Evolutionary conservation across 1,139 yeast species (phyloP).

Genomic region (Saccharomyces pastorianus): DNA sequence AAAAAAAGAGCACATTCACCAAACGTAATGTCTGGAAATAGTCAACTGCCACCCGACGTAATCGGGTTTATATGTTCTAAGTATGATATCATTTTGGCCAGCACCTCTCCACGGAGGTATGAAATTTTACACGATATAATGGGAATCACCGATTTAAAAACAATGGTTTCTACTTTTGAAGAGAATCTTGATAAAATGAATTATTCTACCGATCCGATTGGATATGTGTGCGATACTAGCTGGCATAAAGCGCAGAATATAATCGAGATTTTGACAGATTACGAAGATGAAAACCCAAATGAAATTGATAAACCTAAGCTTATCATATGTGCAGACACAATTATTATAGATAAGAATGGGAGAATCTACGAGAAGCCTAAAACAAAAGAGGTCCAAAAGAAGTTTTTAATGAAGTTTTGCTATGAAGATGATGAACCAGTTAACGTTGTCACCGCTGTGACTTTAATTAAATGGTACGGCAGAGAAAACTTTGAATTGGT

Average conservation of each 20-base stretch:
- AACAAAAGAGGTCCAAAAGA: conserved; percentile 43
- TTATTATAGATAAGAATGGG: conserved; percentile 59
- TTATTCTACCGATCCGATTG: conserved; percentile 22
- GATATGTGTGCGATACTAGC: conserved; percentile 69
- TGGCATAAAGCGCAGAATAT: conserved; percentile 54
- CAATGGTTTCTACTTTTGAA: conserved; percentile 41
- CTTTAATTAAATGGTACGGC: conserved; percentile 22
- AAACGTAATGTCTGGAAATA: neutral
- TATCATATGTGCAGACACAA: conserved; percentile 70
- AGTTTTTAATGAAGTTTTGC: conserved; percentile 39
- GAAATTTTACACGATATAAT: conserved; percentile 56
- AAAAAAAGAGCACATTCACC: neutral
- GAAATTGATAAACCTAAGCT: conserved; percentile 12
- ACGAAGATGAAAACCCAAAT: conserved; percentile 6
- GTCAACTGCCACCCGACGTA: neutral
- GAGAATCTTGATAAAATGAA: conserved; percentile 60
- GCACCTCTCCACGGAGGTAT: conserved; percentile 72
- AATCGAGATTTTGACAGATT: conserved; percentile 34
- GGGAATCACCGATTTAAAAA: conserved; percentile 49
- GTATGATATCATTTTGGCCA: conserved; percentile 54
- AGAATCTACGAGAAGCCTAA: conserved; percentile 71
- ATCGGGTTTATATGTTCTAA: neutral
- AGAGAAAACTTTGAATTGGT: conserved; percentile 18
- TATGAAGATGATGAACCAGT: conserved; percentile 37
- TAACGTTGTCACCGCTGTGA: conserved; percentile 63